phyloP scores from a whole-genome alignment of 2,329 filamentous ascomycete genomes.

The Botryotinia globosa region DNA sequence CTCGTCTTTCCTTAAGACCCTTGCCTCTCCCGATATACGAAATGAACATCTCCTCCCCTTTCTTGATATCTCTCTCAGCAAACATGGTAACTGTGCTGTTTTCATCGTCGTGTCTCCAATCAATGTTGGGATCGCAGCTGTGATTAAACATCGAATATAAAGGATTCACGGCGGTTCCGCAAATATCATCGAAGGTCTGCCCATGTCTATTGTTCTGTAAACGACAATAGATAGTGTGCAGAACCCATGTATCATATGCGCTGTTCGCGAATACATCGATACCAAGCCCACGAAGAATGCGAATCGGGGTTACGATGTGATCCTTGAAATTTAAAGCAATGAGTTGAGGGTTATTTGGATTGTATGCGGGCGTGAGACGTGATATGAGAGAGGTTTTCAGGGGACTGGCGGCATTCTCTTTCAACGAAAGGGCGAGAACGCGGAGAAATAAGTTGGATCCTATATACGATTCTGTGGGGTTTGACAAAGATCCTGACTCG shows the following conservation, averaged over 20 bases:
- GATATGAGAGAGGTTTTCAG: conserved; percentile 35
- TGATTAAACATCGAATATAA: conserved; percentile 39
- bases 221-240: conserved; percentile 38
- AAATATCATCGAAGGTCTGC: conserved; percentile 29
- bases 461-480: conserved; percentile 29
- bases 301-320: conserved; percentile 34
- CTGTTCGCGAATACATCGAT: conserved; percentile 35
- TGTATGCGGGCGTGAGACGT: conserved; percentile 36
- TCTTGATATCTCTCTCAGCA: conserved; percentile 27
- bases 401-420: conserved; percentile 31
- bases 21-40: conserved; percentile 30
- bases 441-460: conserved; percentile 36
- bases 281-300: conserved; percentile 35
- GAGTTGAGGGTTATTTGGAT: conserved; percentile 30
- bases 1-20: conserved; percentile 15
- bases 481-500: conserved; percentile 24
- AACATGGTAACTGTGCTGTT: conserved; percentile 34
- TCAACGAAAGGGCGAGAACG: conserved; percentile 34
- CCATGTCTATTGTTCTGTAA: conserved; percentile 40
- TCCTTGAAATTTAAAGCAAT: conserved; percentile 37
- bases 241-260: conserved; percentile 36
- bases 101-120: conserved; percentile 32
- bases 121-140: conserved; percentile 38
- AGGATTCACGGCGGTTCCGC: conserved; percentile 35
- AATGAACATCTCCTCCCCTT: conserved; percentile 33